Percentiles rank a stretch among this genome's conserved stretches.
These are phyloP conservation scores for Yamadazyma buinensis DNA, from an alignment of 1,139 yeast species.

Conservation along the genomic window DNA sequence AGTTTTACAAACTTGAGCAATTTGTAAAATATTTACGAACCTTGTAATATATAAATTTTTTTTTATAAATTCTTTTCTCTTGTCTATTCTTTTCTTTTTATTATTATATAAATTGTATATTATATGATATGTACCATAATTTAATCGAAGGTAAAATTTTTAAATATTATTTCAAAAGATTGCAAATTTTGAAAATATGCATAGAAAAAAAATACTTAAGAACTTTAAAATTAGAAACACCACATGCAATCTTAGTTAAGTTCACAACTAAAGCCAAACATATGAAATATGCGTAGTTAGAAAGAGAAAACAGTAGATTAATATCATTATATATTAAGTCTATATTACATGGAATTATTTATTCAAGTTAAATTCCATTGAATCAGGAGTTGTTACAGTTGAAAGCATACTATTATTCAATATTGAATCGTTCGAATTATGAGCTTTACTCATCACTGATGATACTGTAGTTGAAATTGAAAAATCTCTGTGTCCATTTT, in stretches of 20 bases:
- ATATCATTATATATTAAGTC: background rate
- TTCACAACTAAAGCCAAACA: too few species aligned
- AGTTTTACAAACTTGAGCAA: slow-evolving; percentile 7
- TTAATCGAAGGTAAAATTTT: too few species aligned
- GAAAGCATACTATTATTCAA: slow-evolving; percentile 11
- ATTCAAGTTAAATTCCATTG: slow-evolving; percentile 10
- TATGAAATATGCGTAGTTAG: too few species aligned
- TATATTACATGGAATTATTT: slow-evolving; percentile 1
- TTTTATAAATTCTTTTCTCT: background rate
- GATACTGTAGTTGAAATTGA: slow-evolving; percentile 18
- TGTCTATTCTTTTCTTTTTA: background rate
- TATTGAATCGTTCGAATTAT: slow-evolving; percentile 11
- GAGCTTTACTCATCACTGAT: slow-evolving; percentile 21
- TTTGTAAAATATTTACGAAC: slow-evolving; percentile 1
- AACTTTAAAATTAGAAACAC: too few species aligned
- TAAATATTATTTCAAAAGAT: too few species aligned
- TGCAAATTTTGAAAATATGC: too few species aligned
- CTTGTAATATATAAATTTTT: slow-evolving; percentile 2
- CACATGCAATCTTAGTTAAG: too few species aligned
- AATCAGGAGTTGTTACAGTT: slow-evolving; percentile 19
- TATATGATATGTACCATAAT: too few species aligned
- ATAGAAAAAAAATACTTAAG: too few species aligned
- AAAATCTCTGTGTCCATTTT: slow-evolving; percentile 10
- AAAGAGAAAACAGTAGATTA: too few species aligned
- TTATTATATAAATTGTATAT: background rate